Conservation (phyloP, 148 eudicot genomes). For the Silene uniflora region DNA sequence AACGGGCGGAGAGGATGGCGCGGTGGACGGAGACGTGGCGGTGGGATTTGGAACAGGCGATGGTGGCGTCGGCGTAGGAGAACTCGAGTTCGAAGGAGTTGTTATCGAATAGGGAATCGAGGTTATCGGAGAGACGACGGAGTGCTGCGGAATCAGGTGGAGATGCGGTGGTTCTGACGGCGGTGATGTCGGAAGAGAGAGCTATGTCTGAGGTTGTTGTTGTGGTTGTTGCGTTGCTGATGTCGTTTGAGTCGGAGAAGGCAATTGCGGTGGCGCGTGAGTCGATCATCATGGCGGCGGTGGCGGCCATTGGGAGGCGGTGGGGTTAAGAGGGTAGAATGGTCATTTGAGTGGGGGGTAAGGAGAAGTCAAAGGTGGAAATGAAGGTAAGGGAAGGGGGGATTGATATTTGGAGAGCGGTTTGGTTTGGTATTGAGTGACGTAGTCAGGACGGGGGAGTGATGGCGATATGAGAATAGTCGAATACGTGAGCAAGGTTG, state of each 20-base stretch:
- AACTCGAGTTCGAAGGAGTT: slow-evolving; percentile 22
- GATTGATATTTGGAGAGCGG: neutral
- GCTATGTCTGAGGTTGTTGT: slow-evolving; percentile 5
- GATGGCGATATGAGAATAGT: neutral
- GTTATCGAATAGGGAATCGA: slow-evolving; percentile 31
- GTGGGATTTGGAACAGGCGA: slow-evolving; percentile 37
- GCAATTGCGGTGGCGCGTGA: slow-evolving; percentile 21
- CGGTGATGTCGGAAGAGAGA: slow-evolving; percentile 48
- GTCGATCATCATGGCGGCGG: slow-evolving; percentile 23
- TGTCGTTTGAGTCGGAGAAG: slow-evolving; percentile 74
- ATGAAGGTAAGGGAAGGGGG: neutral
- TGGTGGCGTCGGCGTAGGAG: slow-evolving; percentile 59
- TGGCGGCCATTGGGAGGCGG: neutral
- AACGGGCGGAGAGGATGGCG: slow-evolving; percentile 64
- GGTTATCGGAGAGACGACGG: slow-evolving; percentile 51
- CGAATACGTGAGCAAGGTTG: neutral
- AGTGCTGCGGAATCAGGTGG: slow-evolving; percentile 37
- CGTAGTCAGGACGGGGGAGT: neutral
- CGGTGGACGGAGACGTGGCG: slow-evolving; percentile 65
- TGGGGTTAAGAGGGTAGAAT: neutral
- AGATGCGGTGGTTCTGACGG: slow-evolving; percentile 20
- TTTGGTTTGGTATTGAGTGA: neutral
- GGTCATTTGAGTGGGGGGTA: neutral
- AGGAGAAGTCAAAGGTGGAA: slow-evolving; percentile 12
- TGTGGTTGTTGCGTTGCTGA: slow-evolving; percentile 29